A percentile compares a stretch with the other conserved stretches of the same genome.
Conservation (phyloP, 768 basidiomycete genomes). For the Mycena galopus region DNA sequence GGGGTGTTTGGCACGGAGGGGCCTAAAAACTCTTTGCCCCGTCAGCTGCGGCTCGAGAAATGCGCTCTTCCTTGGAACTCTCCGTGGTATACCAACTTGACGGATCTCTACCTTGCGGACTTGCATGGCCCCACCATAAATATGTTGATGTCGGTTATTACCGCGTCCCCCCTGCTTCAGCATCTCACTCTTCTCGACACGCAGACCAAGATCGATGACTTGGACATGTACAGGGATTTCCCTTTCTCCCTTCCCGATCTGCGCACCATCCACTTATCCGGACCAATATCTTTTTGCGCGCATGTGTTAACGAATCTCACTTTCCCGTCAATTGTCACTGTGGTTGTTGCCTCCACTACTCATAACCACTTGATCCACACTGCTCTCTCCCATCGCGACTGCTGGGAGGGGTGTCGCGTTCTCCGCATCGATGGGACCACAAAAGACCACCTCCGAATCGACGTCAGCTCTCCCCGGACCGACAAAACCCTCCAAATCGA, state of each 20-base stretch:
- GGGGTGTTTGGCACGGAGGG: conserved; percentile 9
- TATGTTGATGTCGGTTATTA: conserved; percentile 8
- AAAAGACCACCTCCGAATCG: not conserved
- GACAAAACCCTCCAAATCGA: not conserved
- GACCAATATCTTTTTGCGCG: not conserved
- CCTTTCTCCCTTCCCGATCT: not conserved
- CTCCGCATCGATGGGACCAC: not conserved
- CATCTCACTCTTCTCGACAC: conserved; percentile 13
- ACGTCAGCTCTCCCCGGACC: not conserved
- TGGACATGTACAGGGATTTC: not conserved
- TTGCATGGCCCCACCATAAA: conserved; percentile 19
- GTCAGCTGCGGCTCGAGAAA: conserved; percentile 18
- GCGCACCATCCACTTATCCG: not conserved
- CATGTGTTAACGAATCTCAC: conserved; percentile 8
- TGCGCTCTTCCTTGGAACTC: conserved; percentile 36
- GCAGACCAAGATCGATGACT: not conserved
- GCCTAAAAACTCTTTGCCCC: not conserved
- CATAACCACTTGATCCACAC: not conserved
- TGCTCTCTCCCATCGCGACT: not conserved
- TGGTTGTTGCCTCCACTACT: not conserved
- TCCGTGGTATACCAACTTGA: conserved; percentile 27
- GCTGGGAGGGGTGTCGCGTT: not conserved
- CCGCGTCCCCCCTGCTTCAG: conserved; percentile 25
- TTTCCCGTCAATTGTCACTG: not conserved
- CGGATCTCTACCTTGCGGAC: conserved; percentile 27